Evolutionary conservation across 2,329 filamentous ascomycete genomes (phyloP).

Genomic region (Diplodia sapinea): DNA sequence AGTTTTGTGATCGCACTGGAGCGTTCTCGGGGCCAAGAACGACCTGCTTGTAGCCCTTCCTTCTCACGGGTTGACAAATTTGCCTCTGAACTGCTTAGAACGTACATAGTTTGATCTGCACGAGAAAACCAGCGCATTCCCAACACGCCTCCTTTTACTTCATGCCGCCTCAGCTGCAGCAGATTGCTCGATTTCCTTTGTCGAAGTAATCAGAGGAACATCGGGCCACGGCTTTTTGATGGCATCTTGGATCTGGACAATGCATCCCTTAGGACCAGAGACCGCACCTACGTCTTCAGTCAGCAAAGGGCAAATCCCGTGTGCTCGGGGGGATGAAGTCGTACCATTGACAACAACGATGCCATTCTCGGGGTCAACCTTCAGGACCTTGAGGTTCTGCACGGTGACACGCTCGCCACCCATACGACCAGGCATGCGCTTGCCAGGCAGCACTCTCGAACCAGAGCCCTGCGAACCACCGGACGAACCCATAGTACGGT

Average conservation of each 20-base stretch:
- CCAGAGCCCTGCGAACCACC: constrained; percentile 91
- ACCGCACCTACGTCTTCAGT: constrained; percentile 62
- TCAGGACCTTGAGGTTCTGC: constrained; percentile 88
- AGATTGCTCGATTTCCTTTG: neutral
- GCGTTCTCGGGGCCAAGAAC: neutral
- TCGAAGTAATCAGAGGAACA: constrained; percentile 11
- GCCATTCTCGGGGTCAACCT: constrained; percentile 85
- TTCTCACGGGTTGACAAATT: neutral
- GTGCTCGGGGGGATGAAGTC: constrained; percentile 32
- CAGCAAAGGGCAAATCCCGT: neutral
- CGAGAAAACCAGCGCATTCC: neutral
- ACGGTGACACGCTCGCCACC: constrained; percentile 85
- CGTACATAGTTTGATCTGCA: neutral
- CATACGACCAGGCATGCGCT: constrained; percentile 98
- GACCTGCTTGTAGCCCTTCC: neutral
- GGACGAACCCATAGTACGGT: constrained; percentile 87
- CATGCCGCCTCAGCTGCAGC: constrained; percentile 31
- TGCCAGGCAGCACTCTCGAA: constrained; percentile 89
- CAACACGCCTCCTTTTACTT: neutral
- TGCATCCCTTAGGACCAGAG: constrained; percentile 83
- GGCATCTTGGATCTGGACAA: constrained; percentile 87
- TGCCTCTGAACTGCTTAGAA: neutral
- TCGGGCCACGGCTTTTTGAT: constrained; percentile 80
- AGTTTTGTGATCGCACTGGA: neutral
- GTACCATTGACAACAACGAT: constrained; percentile 85